Base-by-base conservation (phyloP, 1,284 basidiomycete genomes). In the Microbotryum scabiosae region DNA sequence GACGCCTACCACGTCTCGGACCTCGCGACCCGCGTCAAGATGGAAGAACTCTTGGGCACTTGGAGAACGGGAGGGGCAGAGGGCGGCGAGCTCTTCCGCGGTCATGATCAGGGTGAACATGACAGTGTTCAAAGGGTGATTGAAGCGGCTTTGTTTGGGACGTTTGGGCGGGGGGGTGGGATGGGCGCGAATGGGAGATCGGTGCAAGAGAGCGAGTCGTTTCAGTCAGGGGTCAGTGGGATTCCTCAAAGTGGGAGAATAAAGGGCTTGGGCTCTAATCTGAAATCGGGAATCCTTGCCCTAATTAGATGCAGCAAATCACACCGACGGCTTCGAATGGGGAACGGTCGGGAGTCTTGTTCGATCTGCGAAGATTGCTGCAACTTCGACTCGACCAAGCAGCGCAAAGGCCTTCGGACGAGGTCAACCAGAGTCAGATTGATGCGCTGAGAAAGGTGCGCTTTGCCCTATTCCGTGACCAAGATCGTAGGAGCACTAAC, bases 41-140 rank as follows among this genome's bases (percentile, higher is more conserved):
- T 97, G 87, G 90, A 93, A 73, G 92, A 97, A 75, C 90, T 97
- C 84, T 82, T 96, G 21, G 77, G 88, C 45, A 91, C 92, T 10
- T 97, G 92, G 92, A 82, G 90, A 36, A 87, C 84, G 41, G 88
- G 88, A 43, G 85, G 86, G 12, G 85, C 86, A 2, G 80, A 80
- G 52, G 83, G 86, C n/a, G 82, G 82, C 61, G 87, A 91, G 72
- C 78, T 97, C 3, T 97, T 93, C 72, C 87, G 88, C 28, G 25
- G 45, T 14, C 56, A 56, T 7, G 60, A 61, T 21, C 64, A 66
- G 47, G 56, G 44, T 7, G 30, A 36, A 16, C 51, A 25, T 21
- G 68, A 61, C 1, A 26, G 61, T 28, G 64, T 68, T 3, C 70
- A 71, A 60, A 50, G 60, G 18, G 62, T 64, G 20, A 69, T 70